phyloP scores from a whole-genome alignment of 2,329 filamentous ascomycete species.

The Fusarium coicis region DNA sequence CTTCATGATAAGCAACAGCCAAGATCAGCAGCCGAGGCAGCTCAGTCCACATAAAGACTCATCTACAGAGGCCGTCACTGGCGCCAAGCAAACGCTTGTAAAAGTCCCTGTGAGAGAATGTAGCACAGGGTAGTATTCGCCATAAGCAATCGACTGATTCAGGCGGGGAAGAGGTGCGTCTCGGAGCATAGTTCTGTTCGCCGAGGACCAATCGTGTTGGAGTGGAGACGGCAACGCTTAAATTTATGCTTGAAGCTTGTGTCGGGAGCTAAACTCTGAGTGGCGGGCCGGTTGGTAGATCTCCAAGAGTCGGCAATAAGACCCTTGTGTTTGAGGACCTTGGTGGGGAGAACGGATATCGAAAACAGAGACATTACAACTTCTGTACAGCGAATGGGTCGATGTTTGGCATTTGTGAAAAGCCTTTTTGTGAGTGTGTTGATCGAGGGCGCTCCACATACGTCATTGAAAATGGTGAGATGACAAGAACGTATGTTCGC shows the following conservation, averaged over 20 bases:
- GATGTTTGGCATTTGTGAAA: fast-evolving
- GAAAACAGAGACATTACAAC: fast-evolving
- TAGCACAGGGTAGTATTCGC: background rate
- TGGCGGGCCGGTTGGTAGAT: constrained; percentile 21
- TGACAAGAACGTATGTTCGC: background rate
- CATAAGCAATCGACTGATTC: constrained; percentile 21
- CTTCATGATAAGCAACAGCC: background rate
- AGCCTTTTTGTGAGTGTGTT: fast-evolving
- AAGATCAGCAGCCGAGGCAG: background rate
- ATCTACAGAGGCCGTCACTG: background rate
- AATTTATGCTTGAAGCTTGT: constrained; percentile 11
- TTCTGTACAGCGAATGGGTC: fast-evolving
- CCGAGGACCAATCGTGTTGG: constrained; percentile 12
- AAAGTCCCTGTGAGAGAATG: background rate
- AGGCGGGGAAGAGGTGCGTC: constrained; percentile 1
- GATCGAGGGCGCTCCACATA: background rate
- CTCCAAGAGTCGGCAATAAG: background rate
- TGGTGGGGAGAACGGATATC: background rate
- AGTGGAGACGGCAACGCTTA: background rate
- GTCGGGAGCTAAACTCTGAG: constrained; percentile 27
- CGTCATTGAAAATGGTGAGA: background rate
- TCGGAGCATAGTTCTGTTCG: constrained; percentile 33
- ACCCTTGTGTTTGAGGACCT: background rate
- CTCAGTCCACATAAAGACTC: background rate
- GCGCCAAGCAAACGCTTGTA: background rate